A percentile compares a stretch with the other conserved stretches of the same genome.
phyloP scores from a whole-genome alignment of 2,329 filamentous ascomycete species.

The Aureobasidium musti region DNA sequence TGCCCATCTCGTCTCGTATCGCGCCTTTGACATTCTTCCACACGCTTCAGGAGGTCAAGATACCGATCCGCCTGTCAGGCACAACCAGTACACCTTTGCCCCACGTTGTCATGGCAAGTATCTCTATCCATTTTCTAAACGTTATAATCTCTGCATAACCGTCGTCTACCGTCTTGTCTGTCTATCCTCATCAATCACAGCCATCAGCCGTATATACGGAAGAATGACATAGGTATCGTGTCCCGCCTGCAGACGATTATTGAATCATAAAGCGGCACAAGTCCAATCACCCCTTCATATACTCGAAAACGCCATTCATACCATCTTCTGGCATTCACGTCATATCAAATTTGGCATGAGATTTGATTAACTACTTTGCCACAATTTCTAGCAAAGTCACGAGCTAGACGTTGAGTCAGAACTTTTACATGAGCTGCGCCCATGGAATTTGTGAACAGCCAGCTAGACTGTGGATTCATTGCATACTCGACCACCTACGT shows the following conservation, averaged over 20 bases:
- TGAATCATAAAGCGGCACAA: constrained; percentile 14
- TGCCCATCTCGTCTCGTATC: neutral
- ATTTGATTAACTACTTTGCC: constrained; percentile 9
- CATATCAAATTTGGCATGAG: constrained; percentile 10
- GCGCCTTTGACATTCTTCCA: neutral
- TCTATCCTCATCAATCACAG: constrained; percentile 14
- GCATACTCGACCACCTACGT: neutral
- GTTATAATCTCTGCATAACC: constrained; percentile 4
- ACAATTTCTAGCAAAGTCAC: neutral
- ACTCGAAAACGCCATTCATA: constrained; percentile 2
- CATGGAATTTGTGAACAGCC: neutral
- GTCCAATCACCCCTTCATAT: constrained; percentile 15
- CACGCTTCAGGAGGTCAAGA: neutral
- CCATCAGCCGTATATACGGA: neutral
- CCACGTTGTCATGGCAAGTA: constrained; percentile 26
- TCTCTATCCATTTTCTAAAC: constrained; percentile 11
- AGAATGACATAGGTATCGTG: neutral
- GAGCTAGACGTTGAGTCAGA: neutral
- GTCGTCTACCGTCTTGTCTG: constrained; percentile 19
- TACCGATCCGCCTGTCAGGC: neutral
- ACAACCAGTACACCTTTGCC: neutral
- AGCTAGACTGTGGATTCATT: neutral
- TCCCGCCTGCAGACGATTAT: neutral
- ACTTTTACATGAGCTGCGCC: neutral
- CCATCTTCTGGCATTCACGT: neutral